Evolutionary conservation across 2,329 filamentous ascomycete species (phyloP).

Genomic region (Neophaeococcomyces mojaviensis): DNA sequence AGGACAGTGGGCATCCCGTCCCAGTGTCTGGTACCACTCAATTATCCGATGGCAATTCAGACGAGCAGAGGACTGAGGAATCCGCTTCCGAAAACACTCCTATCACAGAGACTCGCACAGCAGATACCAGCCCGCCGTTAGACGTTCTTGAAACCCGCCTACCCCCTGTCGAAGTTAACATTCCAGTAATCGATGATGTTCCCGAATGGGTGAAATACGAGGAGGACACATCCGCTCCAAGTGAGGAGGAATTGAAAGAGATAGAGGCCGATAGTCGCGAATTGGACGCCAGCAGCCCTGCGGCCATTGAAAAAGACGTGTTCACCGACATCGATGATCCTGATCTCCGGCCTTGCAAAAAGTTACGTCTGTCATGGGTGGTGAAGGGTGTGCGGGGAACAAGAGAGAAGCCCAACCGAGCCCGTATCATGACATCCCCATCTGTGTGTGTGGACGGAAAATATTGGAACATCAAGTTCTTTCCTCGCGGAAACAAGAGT

Average conservation of each 20-base stretch:
- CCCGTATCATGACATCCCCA: conserved; percentile 52
- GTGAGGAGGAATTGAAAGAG: conserved; percentile 51
- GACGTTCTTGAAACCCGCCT: conserved; percentile 11
- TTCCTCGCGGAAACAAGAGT: conserved; percentile 51
- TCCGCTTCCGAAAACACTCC: not conserved
- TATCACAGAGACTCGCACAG: not conserved
- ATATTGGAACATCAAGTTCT: conserved; percentile 61
- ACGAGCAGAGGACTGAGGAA: not conserved
- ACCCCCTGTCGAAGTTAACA: conserved; percentile 11
- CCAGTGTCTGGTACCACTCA: not conserved
- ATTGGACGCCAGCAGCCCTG: conserved; percentile 48
- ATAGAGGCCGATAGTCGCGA: conserved; percentile 45
- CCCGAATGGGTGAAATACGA: conserved; percentile 47
- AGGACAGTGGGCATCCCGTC: conserved; percentile 6
- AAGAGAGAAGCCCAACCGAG: conserved; percentile 51
- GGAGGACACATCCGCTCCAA: conserved; percentile 50
- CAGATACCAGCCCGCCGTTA: not conserved
- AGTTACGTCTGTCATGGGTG: conserved; percentile 52
- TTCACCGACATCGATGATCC: conserved; percentile 51
- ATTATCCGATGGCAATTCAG: not conserved
- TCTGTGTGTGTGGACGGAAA: conserved; percentile 50
- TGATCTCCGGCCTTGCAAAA: conserved; percentile 47
- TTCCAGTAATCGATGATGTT: conserved; percentile 26
- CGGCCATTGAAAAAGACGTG: conserved; percentile 43
- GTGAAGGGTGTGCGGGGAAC: conserved; percentile 54